Evolutionary conservation across 805 yeast genomes (phyloP), one percentile per base, ranked within the genome.

Genomic region (Lipomyces kockii): DNA sequence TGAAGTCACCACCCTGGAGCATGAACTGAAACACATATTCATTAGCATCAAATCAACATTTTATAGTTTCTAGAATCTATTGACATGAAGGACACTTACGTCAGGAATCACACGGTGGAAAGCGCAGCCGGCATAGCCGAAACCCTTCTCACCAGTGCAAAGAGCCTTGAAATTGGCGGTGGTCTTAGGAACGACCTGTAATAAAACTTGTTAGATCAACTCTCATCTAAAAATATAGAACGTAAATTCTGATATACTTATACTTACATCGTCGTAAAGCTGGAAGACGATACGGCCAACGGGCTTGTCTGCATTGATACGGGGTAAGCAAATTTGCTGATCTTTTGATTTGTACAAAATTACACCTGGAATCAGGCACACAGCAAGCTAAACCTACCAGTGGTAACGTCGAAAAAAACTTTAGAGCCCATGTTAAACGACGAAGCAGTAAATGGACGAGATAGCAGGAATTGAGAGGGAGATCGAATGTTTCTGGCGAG

Each of bases 1-100:
- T 89, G 82, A 90, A 88, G 82, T 90, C 95, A 84, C 94, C 94
- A 79, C 93, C 98, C 85, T 93, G 98, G 79, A 94, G 84, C 98
- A 93, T 93, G 85, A 93, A 93, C 80, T 90, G 88, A n/a, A n/a
- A 43, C 49, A 89, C 49, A 57, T 22, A 55, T 27, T n/a, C 32
- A 43, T 62, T 58, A 60, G 29, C 43, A 58, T 14, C 22, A 35
- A 39, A 29, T 46, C 14, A 63, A 49, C 20, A 9, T 17, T 20
- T 3, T 46, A 49, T 17, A 22, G 9, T 39, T 52, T n/a, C 35
- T 3, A 53, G 17, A 29, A 51, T 22, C 12, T n/a, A 29, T 12
- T 3, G 49, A 17, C 20, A 32, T 3, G 2, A 11, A 49, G 54
- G n/a, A 8, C 9, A 22, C 71, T 17, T 57, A 68, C 71, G 58